A percentile compares a stretch with the other conserved stretches of the same genome.
phyloP scores from a whole-genome alignment of 1,139 yeast species.

The Debaryomyces psychrophilus region DNA sequence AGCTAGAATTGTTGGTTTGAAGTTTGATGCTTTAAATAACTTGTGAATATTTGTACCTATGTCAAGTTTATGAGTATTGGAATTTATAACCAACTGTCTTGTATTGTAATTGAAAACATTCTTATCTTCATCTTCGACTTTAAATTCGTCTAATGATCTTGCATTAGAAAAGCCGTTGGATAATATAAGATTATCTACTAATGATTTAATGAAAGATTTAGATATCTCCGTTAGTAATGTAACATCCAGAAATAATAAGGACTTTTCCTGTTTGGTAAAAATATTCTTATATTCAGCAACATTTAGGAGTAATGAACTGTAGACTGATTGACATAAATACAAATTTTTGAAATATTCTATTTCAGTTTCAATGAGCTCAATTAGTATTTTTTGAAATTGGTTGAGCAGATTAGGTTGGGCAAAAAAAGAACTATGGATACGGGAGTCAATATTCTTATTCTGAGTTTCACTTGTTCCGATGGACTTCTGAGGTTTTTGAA shows the following conservation, averaged over 20 bases:
- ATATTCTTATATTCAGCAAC: constrained; percentile 14
- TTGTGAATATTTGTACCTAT: constrained; percentile 18
- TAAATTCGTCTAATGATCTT: constrained; percentile 8
- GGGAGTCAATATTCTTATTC: constrained; percentile 19
- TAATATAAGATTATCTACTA: constrained; percentile 11
- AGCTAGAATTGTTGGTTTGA: constrained; percentile 8
- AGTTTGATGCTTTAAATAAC: constrained; percentile 9
- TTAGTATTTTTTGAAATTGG: constrained; percentile 12
- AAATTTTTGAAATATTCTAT: constrained; percentile 16
- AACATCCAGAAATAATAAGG: constrained; percentile 20
- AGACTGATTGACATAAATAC: constrained; percentile 15
- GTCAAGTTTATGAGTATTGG: constrained; percentile 19
- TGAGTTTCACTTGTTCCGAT: not conserved
- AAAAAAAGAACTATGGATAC: constrained; percentile 15
- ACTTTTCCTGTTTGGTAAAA: constrained; percentile 18
- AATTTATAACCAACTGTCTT: constrained; percentile 12
- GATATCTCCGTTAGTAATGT: constrained; percentile 13
- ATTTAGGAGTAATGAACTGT: constrained; percentile 15
- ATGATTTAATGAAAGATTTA: constrained; percentile 12
- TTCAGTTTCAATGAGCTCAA: constrained; percentile 20
- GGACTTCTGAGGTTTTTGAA: not conserved
- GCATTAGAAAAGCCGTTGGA: constrained; percentile 13
- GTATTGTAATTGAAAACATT: constrained; percentile 6
- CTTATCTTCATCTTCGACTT: not conserved
- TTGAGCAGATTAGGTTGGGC: constrained; percentile 4